phyloP scores from a whole-genome alignment of 2,329 filamentous ascomycete genomes.

The Exophiala aquamarina region DNA sequence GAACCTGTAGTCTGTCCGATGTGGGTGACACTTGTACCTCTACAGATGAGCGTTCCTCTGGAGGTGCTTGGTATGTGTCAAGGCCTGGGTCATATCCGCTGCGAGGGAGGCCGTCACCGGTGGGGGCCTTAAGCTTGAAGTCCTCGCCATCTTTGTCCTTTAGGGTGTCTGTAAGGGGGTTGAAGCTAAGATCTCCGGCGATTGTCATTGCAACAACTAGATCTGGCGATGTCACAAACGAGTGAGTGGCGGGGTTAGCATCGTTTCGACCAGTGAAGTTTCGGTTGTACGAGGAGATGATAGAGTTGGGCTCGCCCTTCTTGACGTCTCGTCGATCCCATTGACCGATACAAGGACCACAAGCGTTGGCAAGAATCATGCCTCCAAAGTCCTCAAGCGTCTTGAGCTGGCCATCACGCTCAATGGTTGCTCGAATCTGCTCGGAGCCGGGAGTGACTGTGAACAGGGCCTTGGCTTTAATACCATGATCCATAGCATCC shows the following conservation, averaged over 20 bases:
- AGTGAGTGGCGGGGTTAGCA: slow-evolving; percentile 90
- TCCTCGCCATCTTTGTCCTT: slow-evolving; percentile 97
- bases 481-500: slow-evolving; percentile 84
- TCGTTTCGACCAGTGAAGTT: slow-evolving; percentile 99
- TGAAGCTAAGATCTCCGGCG: slow-evolving; percentile 85
- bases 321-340: slow-evolving; percentile 93
- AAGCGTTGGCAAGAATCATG: slow-evolving; percentile 92
- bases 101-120: slow-evolving; percentile 75
- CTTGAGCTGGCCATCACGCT: slow-evolving; percentile 83
- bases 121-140: slow-evolving; percentile 80
- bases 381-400: slow-evolving; percentile 97
- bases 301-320: slow-evolving; percentile 95
- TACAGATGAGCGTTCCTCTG: slow-evolving; percentile 71
- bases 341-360: slow-evolving; percentile 86
- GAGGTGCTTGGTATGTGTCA: slow-evolving; percentile 95
- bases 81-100: slow-evolving; percentile 86
- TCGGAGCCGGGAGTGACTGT: slow-evolving; percentile 95
- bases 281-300: slow-evolving; percentile 98
- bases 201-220: slow-evolving; percentile 83
- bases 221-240: slow-evolving; percentile 88
- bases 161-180: slow-evolving; percentile 86
- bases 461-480: slow-evolving; percentile 93
- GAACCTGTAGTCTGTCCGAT: slow-evolving; percentile 91
- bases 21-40: slow-evolving; percentile 79
- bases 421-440: slow-evolving; percentile 93